phyloP scores from a whole-genome alignment of 2,329 filamentous ascomycete species.

The Septoria petroselini region DNA sequence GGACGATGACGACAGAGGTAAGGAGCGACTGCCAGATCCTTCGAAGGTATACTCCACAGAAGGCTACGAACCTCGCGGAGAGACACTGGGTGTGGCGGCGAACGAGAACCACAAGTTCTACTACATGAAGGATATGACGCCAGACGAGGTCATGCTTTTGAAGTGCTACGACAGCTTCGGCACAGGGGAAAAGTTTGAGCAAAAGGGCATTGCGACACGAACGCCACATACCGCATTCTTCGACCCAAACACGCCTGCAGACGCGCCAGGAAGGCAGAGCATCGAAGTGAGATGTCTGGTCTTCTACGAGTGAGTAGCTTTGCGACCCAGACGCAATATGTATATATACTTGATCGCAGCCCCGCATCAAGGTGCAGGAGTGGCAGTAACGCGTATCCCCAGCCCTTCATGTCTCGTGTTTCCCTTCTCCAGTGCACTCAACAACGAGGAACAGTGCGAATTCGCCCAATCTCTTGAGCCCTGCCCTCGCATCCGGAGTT shows the following conservation, averaged over 20 bases:
- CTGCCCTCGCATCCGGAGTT: too few relatives aligned
- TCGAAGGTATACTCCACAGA: slow-evolving; percentile 49
- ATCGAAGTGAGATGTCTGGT: slow-evolving; percentile 85
- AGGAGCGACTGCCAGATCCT: slow-evolving; percentile 55
- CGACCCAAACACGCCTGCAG: slow-evolving; percentile 67
- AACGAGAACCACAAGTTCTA: slow-evolving; percentile 60
- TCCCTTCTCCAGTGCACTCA: too few relatives aligned
- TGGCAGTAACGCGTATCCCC: too few relatives aligned
- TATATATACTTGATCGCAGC: too few relatives aligned
- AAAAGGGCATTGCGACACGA: slow-evolving; percentile 42
- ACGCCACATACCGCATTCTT: slow-evolving; percentile 74
- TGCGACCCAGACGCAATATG: too few relatives aligned
- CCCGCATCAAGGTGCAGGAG: too few relatives aligned
- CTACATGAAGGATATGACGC: slow-evolving; percentile 66
- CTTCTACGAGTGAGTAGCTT: slow-evolving; percentile 48
- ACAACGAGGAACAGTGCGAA: too few relatives aligned
- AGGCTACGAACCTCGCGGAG: slow-evolving; percentile 61
- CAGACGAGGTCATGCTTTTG: slow-evolving; percentile 53
- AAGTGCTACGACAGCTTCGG: slow-evolving; percentile 51
- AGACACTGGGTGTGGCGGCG: slow-evolving; percentile 60
- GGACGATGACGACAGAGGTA: slow-evolving; percentile 56
- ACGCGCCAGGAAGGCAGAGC: slow-evolving; percentile 73
- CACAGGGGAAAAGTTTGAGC: slow-evolving; percentile 41
- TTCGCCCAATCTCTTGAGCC: too few relatives aligned
- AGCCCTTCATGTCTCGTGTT: too few relatives aligned